These are phyloP conservation scores for Piloderma croceum DNA, from an alignment of 768 basidiomycete species.

Conservation along the genomic window DNA sequence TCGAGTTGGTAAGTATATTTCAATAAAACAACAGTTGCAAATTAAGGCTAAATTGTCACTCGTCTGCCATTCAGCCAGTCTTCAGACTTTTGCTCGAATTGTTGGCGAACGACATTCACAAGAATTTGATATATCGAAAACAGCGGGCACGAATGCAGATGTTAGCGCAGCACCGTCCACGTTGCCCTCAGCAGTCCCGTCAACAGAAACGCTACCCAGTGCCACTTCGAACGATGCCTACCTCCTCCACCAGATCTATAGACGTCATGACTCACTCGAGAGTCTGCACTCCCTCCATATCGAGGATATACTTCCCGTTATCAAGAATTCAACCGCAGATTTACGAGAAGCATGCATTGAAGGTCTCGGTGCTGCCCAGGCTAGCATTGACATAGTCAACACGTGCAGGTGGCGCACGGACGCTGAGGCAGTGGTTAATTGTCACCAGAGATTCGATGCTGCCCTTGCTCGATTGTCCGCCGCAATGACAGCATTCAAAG, in stretches of 20 bases:
- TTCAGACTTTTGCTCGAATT: slow-evolving; percentile 32
- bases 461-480: slow-evolving; percentile 20
- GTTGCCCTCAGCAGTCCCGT: slow-evolving; percentile 1
- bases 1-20: slow-evolving; percentile 31
- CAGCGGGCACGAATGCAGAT: slow-evolving; percentile 6
- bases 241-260: slow-evolving; percentile 29
- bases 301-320: slow-evolving; percentile 29
- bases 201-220: too few relatives aligned
- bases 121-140: too few relatives aligned
- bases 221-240: slow-evolving; percentile 27
- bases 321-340: slow-evolving; percentile 29
- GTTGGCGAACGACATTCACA: too few relatives aligned
- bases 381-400: slow-evolving; percentile 29
- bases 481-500: slow-evolving; percentile 28
- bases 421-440: slow-evolving; percentile 10
- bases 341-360: slow-evolving; percentile 27
- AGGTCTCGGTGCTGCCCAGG: slow-evolving; percentile 21
- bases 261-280: slow-evolving; percentile 23
- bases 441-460: slow-evolving; percentile 20
- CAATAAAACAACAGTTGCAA: too few relatives aligned
- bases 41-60: not conserved
- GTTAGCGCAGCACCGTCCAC: slow-evolving; percentile 6
- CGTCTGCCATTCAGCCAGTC: slow-evolving; percentile 20
- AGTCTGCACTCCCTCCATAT: slow-evolving; percentile 24
- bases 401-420: slow-evolving; percentile 25